Base-by-base conservation (phyloP, 176 grass and related monocot species). In the Cenchrus purpureus region DNA sequence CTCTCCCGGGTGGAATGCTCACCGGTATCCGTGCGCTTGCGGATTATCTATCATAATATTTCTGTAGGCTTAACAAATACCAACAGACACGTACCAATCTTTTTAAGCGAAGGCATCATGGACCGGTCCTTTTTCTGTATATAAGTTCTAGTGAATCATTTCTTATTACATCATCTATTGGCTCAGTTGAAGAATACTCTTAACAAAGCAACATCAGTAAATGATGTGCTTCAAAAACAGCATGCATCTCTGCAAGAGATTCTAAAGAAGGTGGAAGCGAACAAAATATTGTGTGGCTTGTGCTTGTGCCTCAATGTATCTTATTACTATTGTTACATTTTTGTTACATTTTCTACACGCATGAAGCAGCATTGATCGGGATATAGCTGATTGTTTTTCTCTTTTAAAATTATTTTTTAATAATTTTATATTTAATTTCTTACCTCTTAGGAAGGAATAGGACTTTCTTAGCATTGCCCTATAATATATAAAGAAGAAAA, bases 141-240 rank as follows among this genome's bases (percentile, higher is more conserved):
- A 22, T 22, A 60, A n/a, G 20, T 22, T 37, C 16, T 19, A 12
- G 58, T 79, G 31, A 88, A 56, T 87, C 42, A 49, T 49, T 61
- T 71, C 40, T 51, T 20, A 5, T 20, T 69, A 12, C 85, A 15
- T 31, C 55, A 22, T 79, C 7, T 55, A 92, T 90, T 77, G 69
- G 43, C 72, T 44, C 51, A 82, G 22, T n/a, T 92, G 76, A 52
- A 66, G 48, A 76, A 48, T 54, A 60, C 78, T 34, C 69, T 82
- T 19, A 60, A 92, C 71, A 76, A 90, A 85, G 48, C 87, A 7
- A 67, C 82, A 54, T 60, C 77, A 74, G 74, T 59, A 64, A 64
- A 84, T 44, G 61, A 86, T 61, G 86, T 90, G 60, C 86, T 95
- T 74, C 85, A 86, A 46, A 90, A 78, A 37, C 85, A 90, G 9